Evolutionary conservation across 2,329 filamentous ascomycete genomes (phyloP).

Genomic region (Fusarium domesticum): DNA sequence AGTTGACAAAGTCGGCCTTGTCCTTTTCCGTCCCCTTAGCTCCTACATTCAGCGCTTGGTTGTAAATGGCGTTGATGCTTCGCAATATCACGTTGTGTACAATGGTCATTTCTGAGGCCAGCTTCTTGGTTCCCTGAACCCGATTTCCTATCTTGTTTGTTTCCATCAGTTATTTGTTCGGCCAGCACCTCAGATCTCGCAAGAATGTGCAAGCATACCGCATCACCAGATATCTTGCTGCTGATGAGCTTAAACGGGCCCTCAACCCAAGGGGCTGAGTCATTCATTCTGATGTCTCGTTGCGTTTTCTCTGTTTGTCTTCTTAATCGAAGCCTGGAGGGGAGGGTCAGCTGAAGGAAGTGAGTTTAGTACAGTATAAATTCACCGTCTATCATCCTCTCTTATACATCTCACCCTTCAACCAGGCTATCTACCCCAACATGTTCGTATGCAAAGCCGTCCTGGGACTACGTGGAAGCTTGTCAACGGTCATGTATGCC

Average conservation of each 20-base stretch:
- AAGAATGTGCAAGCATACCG: conserved; percentile 9
- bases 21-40: conserved; percentile 30
- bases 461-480: background rate
- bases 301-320: too few relatives aligned
- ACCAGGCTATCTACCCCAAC: too few relatives aligned
- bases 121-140: conserved; percentile 17
- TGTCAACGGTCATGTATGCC: background rate
- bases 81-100: conserved; percentile 38
- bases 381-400: too few relatives aligned
- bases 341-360: too few relatives aligned
- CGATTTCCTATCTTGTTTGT: conserved; percentile 15
- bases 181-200: fast-evolving
- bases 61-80: conserved; percentile 39
- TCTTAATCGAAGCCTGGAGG: too few relatives aligned
- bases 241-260: conserved; percentile 34
- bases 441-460: too few relatives aligned
- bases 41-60: conserved; percentile 36
- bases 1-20: conserved; percentile 33
- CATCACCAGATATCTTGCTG: conserved; percentile 21
- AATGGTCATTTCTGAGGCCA: conserved; percentile 33
- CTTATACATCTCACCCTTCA: too few relatives aligned
- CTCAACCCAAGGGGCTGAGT: conserved; percentile 32
- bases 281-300: conserved; percentile 12
- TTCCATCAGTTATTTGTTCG: background rate
- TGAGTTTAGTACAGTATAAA: too few relatives aligned